These are phyloP conservation scores for Tricholoma terreum DNA, from an alignment of 768 basidiomycete genomes.

Conservation along the genomic window DNA sequence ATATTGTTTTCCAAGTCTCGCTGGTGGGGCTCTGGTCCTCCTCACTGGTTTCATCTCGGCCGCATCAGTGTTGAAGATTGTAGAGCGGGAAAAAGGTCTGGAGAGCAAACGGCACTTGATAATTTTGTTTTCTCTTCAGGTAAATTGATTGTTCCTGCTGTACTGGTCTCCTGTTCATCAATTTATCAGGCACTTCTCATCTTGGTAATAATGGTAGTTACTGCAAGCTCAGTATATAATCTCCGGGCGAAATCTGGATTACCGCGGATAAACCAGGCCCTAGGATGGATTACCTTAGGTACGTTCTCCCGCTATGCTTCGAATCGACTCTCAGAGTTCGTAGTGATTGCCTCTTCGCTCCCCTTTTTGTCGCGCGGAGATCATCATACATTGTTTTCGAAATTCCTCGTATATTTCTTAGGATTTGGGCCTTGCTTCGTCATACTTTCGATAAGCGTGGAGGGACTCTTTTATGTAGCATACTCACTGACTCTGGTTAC, in stretches of 20 bases:
- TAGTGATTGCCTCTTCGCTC: constrained; percentile 49
- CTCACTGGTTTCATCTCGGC: constrained; percentile 26
- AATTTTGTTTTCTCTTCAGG: constrained; percentile 19
- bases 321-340: neutral
- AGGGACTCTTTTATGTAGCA: constrained; percentile 75
- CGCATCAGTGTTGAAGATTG: constrained; percentile 3
- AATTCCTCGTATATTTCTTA: constrained; percentile 61
- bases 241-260: constrained; percentile 68
- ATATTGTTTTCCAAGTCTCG: constrained; percentile 29
- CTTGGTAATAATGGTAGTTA: constrained; percentile 46
- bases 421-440: constrained; percentile 75
- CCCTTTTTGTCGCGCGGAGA: constrained; percentile 42
- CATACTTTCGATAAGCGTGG: constrained; percentile 77
- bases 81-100: constrained; percentile 7
- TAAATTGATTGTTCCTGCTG: constrained; percentile 2
- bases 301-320: constrained; percentile 1
- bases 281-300: constrained; percentile 70
- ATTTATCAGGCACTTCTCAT: constrained; percentile 43
- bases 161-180: neutral
- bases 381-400: constrained; percentile 42
- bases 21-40: constrained; percentile 48
- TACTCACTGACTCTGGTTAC: constrained; percentile 59
- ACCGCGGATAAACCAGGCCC: constrained; percentile 53
- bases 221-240: constrained; percentile 52
- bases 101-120: constrained; percentile 6